Percentiles rank a stretch among this genome's conserved stretches.
These are phyloP conservation scores for Selenicereus undatus DNA, from an alignment of 148 eudicot species.

Conservation along the genomic window DNA sequence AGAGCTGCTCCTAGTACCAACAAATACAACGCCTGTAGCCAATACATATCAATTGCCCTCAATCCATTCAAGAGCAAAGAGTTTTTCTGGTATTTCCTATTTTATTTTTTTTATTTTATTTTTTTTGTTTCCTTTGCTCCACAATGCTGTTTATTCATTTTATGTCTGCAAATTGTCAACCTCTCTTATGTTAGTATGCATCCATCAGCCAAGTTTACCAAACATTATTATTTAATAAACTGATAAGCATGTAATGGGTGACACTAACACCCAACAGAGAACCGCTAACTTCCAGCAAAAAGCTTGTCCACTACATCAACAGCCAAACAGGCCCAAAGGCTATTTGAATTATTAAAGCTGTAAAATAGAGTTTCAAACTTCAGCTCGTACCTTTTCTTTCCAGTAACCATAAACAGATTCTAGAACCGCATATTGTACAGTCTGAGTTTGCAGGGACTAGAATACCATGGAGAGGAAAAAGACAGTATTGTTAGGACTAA, in stretches of 20 bases:
- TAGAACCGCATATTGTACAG: slow-evolving; percentile 56
- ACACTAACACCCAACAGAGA: neutral
- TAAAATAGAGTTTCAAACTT: neutral
- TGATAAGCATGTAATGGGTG: too few species aligned
- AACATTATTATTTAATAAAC: neutral
- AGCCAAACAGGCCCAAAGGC: neutral
- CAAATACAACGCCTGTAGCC: neutral
- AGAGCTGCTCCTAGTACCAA: neutral
- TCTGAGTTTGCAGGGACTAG: slow-evolving; percentile 68
- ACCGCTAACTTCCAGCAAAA: neutral
- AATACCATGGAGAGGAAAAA: slow-evolving; percentile 12
- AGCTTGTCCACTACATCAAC: neutral
- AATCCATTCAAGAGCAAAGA: neutral
- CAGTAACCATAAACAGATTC: slow-evolving; percentile 78
- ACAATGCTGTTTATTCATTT: neutral
- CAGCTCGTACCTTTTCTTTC: slow-evolving; percentile 74
- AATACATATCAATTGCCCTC: neutral
- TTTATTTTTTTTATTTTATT: too few species aligned
- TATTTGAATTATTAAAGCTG: neutral
- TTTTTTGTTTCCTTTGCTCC: neutral
- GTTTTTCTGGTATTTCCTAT: neutral
- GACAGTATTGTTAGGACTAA: neutral
- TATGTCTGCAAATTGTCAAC: neutral
- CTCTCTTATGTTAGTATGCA: neutral
- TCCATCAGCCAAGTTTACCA: neutral